Conservation (phyloP, 306 rosid genomes). For the Malus sylvestris region DNA sequence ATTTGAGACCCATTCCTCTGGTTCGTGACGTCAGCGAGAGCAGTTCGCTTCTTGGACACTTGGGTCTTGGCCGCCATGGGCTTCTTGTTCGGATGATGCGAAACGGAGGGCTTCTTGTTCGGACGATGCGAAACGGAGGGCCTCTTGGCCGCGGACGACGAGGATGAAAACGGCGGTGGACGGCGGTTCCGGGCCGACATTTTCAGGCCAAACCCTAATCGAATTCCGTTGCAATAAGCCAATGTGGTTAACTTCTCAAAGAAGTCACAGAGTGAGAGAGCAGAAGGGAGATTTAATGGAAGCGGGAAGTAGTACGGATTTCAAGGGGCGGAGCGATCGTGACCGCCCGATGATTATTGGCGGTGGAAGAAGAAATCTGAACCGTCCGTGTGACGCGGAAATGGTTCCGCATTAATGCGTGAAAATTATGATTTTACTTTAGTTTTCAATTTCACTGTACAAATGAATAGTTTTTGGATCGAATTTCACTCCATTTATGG, state of each 20-base stretch:
- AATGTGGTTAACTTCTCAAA: not conserved
- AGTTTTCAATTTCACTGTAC: too few relatives aligned
- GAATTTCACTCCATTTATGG: too few relatives aligned
- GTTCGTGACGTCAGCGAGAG: slow-evolving; percentile 45
- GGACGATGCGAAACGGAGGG: slow-evolving; percentile 7
- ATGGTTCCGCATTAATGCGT: not conserved
- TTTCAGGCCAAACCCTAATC: slow-evolving; percentile 20
- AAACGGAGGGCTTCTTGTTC: slow-evolving; percentile 16
- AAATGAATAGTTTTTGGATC: too few relatives aligned
- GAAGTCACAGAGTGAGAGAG: not conserved
- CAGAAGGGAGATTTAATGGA: not conserved
- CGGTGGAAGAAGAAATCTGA: not conserved
- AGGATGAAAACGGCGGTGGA: slow-evolving; percentile 4
- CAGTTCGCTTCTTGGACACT: slow-evolving; percentile 39
- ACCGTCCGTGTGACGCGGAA: slow-evolving; percentile 1
- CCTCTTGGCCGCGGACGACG: slow-evolving; percentile 15
- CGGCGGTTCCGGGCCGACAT: slow-evolving; percentile 30
- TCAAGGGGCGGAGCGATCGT: slow-evolving; percentile 1
- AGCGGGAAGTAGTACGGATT: slow-evolving; percentile 22
- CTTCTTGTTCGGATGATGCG: slow-evolving; percentile 21
- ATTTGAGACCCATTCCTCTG: slow-evolving; percentile 21
- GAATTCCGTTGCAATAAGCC: slow-evolving; percentile 10
- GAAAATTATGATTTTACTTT: too few relatives aligned
- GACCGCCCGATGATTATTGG: slow-evolving; percentile 13
- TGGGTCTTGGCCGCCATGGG: slow-evolving; percentile 23